Base-by-base conservation (phyloP, 306 rosid genomes). In the Vigna trinervia region DNA sequence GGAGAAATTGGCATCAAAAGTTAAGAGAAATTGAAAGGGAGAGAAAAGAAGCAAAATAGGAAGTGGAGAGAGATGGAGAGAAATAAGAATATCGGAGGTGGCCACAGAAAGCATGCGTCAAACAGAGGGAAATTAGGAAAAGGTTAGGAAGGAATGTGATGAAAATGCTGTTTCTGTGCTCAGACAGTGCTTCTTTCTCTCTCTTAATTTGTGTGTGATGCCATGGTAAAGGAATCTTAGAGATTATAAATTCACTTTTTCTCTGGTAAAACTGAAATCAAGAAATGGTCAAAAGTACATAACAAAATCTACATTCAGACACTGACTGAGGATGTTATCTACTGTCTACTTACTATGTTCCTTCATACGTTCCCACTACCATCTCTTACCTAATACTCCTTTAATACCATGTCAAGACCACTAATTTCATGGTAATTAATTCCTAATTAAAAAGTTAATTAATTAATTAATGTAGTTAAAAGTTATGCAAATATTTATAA, bases 141-240 rank as follows among this genome's bases (percentile, higher is more conserved):
- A 82, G 83, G 88, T 79, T 84, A 82, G 90, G 88, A 87, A 69
- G 62, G 80, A 75, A 81, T 75, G 79, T 53, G 83, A 81, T 34
- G 73, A 75, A 81, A 87, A 84, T 81, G 86, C 85, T 58, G 84
- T 84, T 84, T 79, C 81, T 72, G 83, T 79, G 81, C 75, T 5
- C 41, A 75, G 73, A 61, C 74, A 61, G 74, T 61, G 70, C 43
- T 46, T 13, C 50, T 45, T 19, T 54, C 65, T 74, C 73, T 59
- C 65, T 81, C 73, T 62, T 26, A 50, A 8, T 50, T 62, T 75
- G 19, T 13, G 9, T 50, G 59, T 56, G 68, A 67, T 54, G 64
- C 80, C 76, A 67, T 60, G 47, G 80, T 68, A 15, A 13, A 67
- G 62, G 88, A 76, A 85, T 69, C 65, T 50, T 76, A 11, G 6